Percentiles rank a stretch among this genome's conserved stretches.
Evolutionary conservation across 176 grass and related monocot species (phyloP).

Genomic region (Juncus inflexus): DNA sequence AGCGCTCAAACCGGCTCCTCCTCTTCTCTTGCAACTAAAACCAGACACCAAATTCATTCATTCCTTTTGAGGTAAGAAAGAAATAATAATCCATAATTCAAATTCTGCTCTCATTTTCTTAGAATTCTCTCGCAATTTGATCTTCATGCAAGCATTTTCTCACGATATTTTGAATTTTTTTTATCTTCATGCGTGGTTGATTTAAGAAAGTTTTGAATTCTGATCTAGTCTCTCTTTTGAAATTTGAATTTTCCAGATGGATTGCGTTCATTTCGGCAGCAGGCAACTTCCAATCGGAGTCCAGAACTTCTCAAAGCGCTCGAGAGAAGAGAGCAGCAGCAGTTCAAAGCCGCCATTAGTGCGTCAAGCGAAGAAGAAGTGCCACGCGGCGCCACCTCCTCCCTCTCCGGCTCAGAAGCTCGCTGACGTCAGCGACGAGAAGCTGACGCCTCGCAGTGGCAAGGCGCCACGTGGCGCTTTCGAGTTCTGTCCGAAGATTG

Average conservation of each 20-base stretch:
- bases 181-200: too few relatives aligned
- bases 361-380: constrained; percentile 4
- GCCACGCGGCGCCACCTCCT: neutral
- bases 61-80: constrained; percentile 6
- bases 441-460: constrained; percentile 13
- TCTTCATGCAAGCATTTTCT: constrained; percentile 2
- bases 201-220: too few relatives aligned
- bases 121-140: neutral
- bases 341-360: neutral
- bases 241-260: constrained; percentile 25
- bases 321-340: constrained; percentile 26
- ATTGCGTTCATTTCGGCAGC: neutral
- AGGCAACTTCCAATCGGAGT: neutral
- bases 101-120: neutral
- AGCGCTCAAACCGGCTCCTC: neutral
- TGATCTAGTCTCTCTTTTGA: neutral
- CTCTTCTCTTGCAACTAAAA: neutral
- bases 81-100: neutral
- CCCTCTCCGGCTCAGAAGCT: constrained; percentile 1
- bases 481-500: constrained; percentile 58
- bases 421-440: neutral
- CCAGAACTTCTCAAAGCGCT: constrained; percentile 15
- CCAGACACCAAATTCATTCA: neutral
- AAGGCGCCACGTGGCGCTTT: constrained; percentile 53
- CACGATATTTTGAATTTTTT: constrained; percentile 6